Percentiles rank a stretch among this genome's conserved stretches.
Evolutionary conservation across 225 moss, liverwort and hornwort genomes (phyloP).

Genomic region (Bryoerythrophyllum caledonicum): DNA sequence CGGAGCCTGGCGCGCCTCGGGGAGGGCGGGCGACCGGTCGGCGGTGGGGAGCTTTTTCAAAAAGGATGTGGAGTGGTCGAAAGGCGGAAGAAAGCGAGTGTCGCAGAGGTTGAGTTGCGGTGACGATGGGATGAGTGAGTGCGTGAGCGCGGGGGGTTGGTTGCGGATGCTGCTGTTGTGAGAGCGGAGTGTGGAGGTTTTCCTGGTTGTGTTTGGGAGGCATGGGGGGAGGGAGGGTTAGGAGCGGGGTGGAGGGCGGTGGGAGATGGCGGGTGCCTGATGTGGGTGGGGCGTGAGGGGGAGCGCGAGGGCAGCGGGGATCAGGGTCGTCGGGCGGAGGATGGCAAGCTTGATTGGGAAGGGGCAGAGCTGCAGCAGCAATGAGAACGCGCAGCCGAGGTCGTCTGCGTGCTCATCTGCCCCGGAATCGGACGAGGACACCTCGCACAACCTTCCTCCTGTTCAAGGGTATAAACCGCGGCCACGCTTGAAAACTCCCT

Average conservation of each 20-base stretch:
- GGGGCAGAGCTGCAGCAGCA: constrained; percentile 60
- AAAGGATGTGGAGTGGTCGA: constrained; percentile 20
- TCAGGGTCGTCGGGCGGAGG: constrained; percentile 44
- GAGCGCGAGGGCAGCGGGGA: constrained; percentile 7
- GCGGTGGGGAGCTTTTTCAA: constrained; percentile 10
- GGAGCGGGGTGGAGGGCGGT: constrained; percentile 11
- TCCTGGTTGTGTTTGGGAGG: not conserved
- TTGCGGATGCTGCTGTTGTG: no score
- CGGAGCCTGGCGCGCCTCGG: fast-evolving
- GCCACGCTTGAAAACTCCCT: not conserved
- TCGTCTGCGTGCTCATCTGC: constrained; percentile 71
- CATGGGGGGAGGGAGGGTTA: constrained; percentile 10
- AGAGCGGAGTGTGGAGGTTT: not conserved
- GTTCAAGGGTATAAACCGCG: constrained; percentile 59
- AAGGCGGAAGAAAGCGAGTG: constrained; percentile 10
- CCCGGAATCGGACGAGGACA: constrained; percentile 81
- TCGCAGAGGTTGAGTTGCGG: not conserved
- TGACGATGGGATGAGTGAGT: not conserved
- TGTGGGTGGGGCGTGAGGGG: not conserved
- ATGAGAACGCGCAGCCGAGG: constrained; percentile 62
- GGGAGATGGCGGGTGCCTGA: constrained; percentile 22
- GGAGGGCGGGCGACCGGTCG: constrained; percentile 28
- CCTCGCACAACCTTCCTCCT: constrained; percentile 67
- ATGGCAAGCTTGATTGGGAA: constrained; percentile 53
- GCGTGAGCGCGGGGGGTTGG: not conserved